These are phyloP conservation scores for Gamsiella multidivaricata DNA, from an alignment of 192 early-diverging fungal genomes.

Conservation along the genomic window DNA sequence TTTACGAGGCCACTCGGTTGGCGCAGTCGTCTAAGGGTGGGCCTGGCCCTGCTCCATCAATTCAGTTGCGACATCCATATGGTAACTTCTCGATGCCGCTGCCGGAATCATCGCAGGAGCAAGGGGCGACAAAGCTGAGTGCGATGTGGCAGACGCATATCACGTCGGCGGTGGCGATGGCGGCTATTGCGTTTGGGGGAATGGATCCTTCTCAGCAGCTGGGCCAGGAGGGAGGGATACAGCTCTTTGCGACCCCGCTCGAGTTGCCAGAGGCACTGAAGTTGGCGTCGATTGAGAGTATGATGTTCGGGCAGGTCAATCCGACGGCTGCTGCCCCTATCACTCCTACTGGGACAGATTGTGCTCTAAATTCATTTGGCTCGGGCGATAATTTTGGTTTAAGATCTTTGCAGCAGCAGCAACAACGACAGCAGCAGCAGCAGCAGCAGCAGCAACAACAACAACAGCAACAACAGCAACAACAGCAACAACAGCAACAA, in stretches of 20 bases:
- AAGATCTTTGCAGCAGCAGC: background rate
- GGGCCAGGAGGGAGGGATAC: background rate
- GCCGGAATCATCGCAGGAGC: conserved; percentile 3
- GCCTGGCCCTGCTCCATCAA: conserved; percentile 17
- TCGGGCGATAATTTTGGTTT: background rate
- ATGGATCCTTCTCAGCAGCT: background rate
- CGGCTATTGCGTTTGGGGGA: conserved; percentile 26
- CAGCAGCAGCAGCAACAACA: conserved; percentile 9
- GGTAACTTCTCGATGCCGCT: conserved; percentile 34
- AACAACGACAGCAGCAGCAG: background rate
- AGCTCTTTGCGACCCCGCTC: conserved; percentile 30
- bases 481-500: background rate
- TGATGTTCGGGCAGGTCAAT: conserved; percentile 6
- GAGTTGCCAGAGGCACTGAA: conserved; percentile 24
- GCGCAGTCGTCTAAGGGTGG: conserved; percentile 26
- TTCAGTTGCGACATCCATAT: conserved; percentile 37
- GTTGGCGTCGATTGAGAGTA: conserved; percentile 13
- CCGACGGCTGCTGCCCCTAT: background rate
- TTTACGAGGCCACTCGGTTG: conserved; percentile 29
- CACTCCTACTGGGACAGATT: background rate
- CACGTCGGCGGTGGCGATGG: conserved; percentile 22
- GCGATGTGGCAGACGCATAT: conserved; percentile 34
- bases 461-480: background rate
- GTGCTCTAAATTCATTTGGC: background rate
- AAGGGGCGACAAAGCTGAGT: conserved; percentile 1